Base-by-base conservation (phyloP, 2,329 filamentous ascomycete genomes). In the Ophiocordyceps robertsii region DNA sequence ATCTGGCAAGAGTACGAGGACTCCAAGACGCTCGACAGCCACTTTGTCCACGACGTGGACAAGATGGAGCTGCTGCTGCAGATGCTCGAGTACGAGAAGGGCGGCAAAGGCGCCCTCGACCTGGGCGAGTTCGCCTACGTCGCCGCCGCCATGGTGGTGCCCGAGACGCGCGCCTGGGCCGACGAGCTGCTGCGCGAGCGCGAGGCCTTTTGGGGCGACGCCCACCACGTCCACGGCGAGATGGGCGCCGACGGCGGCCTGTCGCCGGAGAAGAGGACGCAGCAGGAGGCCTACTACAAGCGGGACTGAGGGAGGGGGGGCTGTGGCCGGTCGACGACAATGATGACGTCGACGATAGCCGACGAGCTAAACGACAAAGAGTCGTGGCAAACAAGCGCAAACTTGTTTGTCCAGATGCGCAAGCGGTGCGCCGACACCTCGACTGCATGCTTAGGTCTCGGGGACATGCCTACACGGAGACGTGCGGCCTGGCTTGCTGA, bases 1-100 rank as follows among this genome's bases (percentile, higher is more conserved):
- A 73, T 95, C 40, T 98, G 92, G 86, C 82, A 93, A 56, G 92
- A 98, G 63, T 98, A 98, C 57, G 92, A 98, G 63, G 86, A 92
- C 53, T 80, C 79, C 16, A 56, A 81, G 65, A 96, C 92, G 9
- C 66, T 81, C 13, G 90, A 98, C 59, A 85, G 83, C 51, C 72
- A 80, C 47, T 96, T 90, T 49, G 92, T 98, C 37, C 92, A 98
- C 60, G 92, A 98, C 60, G 77, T 98, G 45, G 92, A 98, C 65
- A 96, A 96, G 78, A 80, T 98, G 61, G 92, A 98, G 67, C 68
- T 98, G 50, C 65, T 98, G 47, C 67, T 94, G 56, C 92, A 98
- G 68, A 95, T 95, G 84, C 69, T 94, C 29, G 92, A 98, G 63
- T 98, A 98, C 57, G 92, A 98, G 73, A 81, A 83, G 53, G 66